Conservation (phyloP, 805 yeast species). For the Brettanomyces custersianus region DNA sequence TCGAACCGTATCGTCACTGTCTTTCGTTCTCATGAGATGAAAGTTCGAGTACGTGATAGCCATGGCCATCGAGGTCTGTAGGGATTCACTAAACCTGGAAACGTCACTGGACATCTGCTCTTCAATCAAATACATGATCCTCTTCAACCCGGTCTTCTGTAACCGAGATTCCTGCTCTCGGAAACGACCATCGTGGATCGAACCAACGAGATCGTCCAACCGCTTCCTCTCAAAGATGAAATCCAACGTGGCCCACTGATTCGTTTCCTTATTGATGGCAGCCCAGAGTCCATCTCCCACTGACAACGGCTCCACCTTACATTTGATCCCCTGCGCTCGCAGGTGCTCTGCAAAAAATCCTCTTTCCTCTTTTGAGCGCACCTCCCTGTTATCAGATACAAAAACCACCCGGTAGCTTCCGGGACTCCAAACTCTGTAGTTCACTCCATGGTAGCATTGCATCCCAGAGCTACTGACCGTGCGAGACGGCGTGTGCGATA, state of each 20-base stretch:
- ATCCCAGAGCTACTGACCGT: not conserved
- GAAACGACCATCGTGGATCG: constrained; percentile 84
- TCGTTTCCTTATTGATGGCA: constrained; percentile 53
- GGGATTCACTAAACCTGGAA: constrained; percentile 47
- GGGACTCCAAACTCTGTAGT: constrained; percentile 51
- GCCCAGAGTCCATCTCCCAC: constrained; percentile 91
- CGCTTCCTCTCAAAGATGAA: constrained; percentile 87
- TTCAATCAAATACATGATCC: constrained; percentile 74
- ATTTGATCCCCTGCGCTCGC: constrained; percentile 34
- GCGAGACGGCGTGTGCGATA: not conserved
- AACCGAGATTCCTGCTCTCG: constrained; percentile 79
- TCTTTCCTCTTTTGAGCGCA: constrained; percentile 58
- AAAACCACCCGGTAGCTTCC: constrained; percentile 52
- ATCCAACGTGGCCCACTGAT: constrained; percentile 62
- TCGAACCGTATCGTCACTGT: constrained; percentile 65
- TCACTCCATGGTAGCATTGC: constrained; percentile 6
- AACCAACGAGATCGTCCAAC: constrained; percentile 71
- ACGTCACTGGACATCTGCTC: constrained; percentile 46
- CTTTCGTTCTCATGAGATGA: constrained; percentile 56
- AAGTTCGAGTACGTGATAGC: constrained; percentile 60
- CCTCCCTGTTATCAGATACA: constrained; percentile 74
- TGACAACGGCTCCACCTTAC: constrained; percentile 50
- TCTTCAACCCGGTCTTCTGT: constrained; percentile 53
- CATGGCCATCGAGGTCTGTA: constrained; percentile 69
- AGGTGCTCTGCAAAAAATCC: constrained; percentile 59